A percentile compares a stretch with the other conserved stretches of the same genome.
phyloP scores from a whole-genome alignment of 2,329 filamentous ascomycete species.

The Pseudogymnoascus verrucosus region DNA sequence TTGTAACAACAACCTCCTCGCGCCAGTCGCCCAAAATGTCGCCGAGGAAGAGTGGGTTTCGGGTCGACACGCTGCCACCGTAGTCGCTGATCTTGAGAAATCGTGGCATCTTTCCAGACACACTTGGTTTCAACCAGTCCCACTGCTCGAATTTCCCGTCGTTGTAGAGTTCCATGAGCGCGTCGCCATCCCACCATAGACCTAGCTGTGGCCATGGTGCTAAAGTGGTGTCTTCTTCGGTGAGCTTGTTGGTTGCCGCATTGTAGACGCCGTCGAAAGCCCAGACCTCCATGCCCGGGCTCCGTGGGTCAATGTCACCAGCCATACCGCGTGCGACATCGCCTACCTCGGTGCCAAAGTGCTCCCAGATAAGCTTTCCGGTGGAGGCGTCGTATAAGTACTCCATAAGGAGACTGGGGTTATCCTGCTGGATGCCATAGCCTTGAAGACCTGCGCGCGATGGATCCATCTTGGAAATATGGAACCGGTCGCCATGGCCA shows the following conservation, averaged over 20 bases:
- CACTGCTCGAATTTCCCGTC: slow-evolving; percentile 5
- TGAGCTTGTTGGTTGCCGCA: background rate
- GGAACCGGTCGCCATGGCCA: background rate
- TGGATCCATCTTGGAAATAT: slow-evolving; percentile 8
- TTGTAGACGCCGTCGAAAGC: background rate
- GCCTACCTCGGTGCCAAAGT: background rate
- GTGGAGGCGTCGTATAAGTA: background rate
- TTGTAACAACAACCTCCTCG: background rate
- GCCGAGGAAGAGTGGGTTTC: background rate
- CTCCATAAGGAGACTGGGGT: background rate
- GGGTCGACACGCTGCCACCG: background rate
- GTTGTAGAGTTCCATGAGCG: background rate
- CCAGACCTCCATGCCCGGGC: background rate
- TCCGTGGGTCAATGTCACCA: slow-evolving; percentile 1
- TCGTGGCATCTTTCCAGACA: background rate
- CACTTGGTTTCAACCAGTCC: background rate
- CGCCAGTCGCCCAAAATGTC: slow-evolving; percentile 5
- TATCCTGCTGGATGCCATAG: background rate
- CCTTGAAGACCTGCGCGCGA: background rate
- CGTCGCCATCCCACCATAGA: slow-evolving; percentile 2
- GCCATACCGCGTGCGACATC: slow-evolving; percentile 1
- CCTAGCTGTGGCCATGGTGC: background rate
- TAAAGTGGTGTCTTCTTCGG: background rate
- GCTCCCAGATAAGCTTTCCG: background rate
- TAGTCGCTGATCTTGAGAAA: background rate